These are phyloP conservation scores for Huntiella moniliformis DNA, from an alignment of 2,329 filamentous ascomycete genomes.

Conservation along the genomic window DNA sequence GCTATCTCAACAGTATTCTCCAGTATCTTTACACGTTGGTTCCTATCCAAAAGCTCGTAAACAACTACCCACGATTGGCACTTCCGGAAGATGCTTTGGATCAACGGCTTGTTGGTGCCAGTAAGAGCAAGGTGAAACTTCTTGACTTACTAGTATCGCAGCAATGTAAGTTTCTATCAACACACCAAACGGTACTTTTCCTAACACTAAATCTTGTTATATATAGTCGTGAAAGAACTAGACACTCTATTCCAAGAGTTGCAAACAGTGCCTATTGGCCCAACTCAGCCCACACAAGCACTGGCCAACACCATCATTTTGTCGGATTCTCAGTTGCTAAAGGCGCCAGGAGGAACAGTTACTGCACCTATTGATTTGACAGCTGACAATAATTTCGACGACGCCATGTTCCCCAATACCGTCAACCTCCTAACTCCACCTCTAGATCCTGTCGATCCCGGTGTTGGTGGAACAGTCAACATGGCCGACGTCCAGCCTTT, in stretches of 20 bases:
- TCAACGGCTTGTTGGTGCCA: slow-evolving; percentile 56
- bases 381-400: neutral
- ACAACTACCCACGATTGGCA: slow-evolving; percentile 53
- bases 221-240: slow-evolving; percentile 54
- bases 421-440: neutral
- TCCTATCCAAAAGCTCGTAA: slow-evolving; percentile 60
- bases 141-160: slow-evolving; percentile 47
- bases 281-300: slow-evolving; percentile 53
- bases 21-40: slow-evolving; percentile 89
- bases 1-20: slow-evolving; percentile 88
- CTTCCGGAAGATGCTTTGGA: slow-evolving; percentile 47
- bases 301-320: slow-evolving; percentile 66
- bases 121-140: slow-evolving; percentile 28
- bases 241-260: slow-evolving; percentile 51
- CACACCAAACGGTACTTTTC: neutral
- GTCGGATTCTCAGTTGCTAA: slow-evolving; percentile 17
- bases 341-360: neutral
- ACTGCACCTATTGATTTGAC: neutral
- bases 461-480: slow-evolving; percentile 1
- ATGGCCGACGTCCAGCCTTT: slow-evolving; percentile 8
- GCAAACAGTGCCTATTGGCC: slow-evolving; percentile 39
- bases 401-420: neutral
- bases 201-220: neutral
- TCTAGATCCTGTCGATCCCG: neutral
- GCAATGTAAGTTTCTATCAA: slow-evolving; percentile 43